Percentiles rank a stretch among this genome's conserved stretches.
phyloP scores from a whole-genome alignment of 805 yeast genomes.

The Teunomyces aglyptinius region DNA sequence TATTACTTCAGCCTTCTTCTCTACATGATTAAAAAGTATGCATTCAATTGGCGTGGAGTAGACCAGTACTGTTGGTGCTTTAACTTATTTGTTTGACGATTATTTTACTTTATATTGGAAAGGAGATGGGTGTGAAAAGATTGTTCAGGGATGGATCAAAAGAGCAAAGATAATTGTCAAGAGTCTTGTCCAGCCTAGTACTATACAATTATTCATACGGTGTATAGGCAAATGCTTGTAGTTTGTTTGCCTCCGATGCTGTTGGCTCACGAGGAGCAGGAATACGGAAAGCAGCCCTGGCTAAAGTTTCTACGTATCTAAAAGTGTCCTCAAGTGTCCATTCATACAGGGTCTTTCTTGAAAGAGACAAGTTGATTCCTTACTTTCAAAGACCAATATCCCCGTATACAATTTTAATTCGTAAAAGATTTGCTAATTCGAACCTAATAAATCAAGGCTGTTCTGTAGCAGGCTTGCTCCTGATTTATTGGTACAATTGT shows the following conservation, averaged over 20 bases:
- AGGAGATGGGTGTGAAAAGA: background rate
- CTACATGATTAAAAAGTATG: slow-evolving; percentile 46
- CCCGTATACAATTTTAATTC: too few relatives aligned
- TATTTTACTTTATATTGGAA: background rate
- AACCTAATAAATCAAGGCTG: too few relatives aligned
- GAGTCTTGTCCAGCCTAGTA: background rate
- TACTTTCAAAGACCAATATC: too few relatives aligned
- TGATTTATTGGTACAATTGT: too few relatives aligned
- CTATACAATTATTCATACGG: too few relatives aligned
- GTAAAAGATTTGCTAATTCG: too few relatives aligned
- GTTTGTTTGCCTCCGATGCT: too few relatives aligned
- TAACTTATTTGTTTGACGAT: slow-evolving; percentile 39
- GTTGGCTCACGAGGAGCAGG: background rate
- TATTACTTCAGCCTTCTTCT: slow-evolving; percentile 51
- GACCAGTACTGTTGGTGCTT: slow-evolving; percentile 51
- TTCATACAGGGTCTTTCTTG: too few relatives aligned
- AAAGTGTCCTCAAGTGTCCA: too few relatives aligned
- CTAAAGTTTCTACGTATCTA: too few relatives aligned
- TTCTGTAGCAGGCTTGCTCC: too few relatives aligned
- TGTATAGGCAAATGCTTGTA: background rate
- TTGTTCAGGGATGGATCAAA: background rate
- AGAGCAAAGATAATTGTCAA: background rate
- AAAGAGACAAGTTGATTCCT: too few relatives aligned
- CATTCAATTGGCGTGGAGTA: slow-evolving; percentile 55
- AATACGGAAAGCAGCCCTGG: background rate